Evolutionary conservation across 495 filamentous ascomycete species (phyloP).

Genomic region (Penicillium daleae): DNA sequence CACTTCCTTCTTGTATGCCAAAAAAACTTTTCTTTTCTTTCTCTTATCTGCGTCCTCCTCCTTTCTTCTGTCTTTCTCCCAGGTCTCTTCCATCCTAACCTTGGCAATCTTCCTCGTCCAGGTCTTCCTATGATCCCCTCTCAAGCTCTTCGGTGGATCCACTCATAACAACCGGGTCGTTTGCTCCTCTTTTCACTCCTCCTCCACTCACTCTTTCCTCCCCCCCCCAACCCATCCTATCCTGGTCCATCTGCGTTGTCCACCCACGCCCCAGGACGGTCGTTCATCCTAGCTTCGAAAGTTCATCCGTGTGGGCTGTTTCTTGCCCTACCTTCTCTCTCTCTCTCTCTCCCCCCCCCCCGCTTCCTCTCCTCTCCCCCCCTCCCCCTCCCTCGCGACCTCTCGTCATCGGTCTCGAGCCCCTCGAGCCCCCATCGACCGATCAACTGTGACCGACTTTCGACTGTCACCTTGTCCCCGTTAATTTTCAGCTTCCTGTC

Average conservation of each 20-base stretch:
- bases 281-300: slow-evolving; percentile 10
- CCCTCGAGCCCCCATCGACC: slow-evolving; percentile 25
- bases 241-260: slow-evolving; percentile 18
- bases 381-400: slow-evolving; percentile 24
- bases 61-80: neutral
- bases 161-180: slow-evolving; percentile 32
- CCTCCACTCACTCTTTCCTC: slow-evolving; percentile 31
- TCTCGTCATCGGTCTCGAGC: slow-evolving; percentile 23
- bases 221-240: slow-evolving; percentile 18
- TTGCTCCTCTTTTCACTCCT: slow-evolving; percentile 31
- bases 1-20: neutral
- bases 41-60: neutral
- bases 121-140: slow-evolving; percentile 25
- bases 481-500: slow-evolving; percentile 3
- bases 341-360: neutral
- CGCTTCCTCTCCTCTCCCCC: slow-evolving; percentile 7
- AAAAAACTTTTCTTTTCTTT: neutral
- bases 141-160: slow-evolving; percentile 36
- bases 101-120: neutral
- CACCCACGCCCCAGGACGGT: slow-evolving; percentile 9
- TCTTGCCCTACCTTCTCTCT: slow-evolving; percentile 12
- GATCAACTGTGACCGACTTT: slow-evolving; percentile 19
- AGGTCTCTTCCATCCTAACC: slow-evolving; percentile 8
- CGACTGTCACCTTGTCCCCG: slow-evolving; percentile 8
- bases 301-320: slow-evolving; percentile 19